Evolutionary conservation across 2,329 filamentous ascomycete species (phyloP), one percentile per base, ranked within the genome.

Genomic region (Alternaria sp.): DNA sequence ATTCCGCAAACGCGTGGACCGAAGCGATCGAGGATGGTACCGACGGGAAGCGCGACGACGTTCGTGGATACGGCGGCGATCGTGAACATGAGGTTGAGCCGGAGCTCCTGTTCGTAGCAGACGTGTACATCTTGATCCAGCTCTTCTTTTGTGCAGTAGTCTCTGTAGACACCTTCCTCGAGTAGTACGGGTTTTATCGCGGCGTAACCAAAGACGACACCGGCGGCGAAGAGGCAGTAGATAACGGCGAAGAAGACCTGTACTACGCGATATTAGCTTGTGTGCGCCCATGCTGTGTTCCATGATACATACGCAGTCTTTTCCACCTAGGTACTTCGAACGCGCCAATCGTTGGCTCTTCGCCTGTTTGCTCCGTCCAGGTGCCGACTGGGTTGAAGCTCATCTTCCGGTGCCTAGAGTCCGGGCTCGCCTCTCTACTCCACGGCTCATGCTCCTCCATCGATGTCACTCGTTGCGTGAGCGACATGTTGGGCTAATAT

Each of bases 41-140:
- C 94, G 11, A 97, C 89, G 3, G 94, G 92, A 7, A 97, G 85
- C 12, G 94, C 94, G 44, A 89, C 92, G 12, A 97, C 91, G 73
- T 97, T 97, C 43, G 94, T 96, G 7, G 88, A 91, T 10, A 97
- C 93, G 14, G 93, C 94, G 12, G 94, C 94, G 44, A 94, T 87
- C 6, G 93, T 96, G 84, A 97, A 97, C 92, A 97, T 97, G 69
- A 97, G 83, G 78, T 97, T 97, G 60, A 97, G 86, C 63, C 76
- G 70, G 28, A 81, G 60, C 68, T 81, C 79, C 68, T 81, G 79
- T 63, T 77, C 73, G 56, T 80, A 81, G 65, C 79, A 81, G 25
- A 80, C 72, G 9, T 58, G 58, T 8, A 78, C 77, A 56, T 73
- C 61, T 5, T 74, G 63, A 4, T 80, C 68, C 53, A 81, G 69